Evolutionary conservation across 805 yeast genomes (phyloP).

Genomic region (Starmerella tilneyi): DNA sequence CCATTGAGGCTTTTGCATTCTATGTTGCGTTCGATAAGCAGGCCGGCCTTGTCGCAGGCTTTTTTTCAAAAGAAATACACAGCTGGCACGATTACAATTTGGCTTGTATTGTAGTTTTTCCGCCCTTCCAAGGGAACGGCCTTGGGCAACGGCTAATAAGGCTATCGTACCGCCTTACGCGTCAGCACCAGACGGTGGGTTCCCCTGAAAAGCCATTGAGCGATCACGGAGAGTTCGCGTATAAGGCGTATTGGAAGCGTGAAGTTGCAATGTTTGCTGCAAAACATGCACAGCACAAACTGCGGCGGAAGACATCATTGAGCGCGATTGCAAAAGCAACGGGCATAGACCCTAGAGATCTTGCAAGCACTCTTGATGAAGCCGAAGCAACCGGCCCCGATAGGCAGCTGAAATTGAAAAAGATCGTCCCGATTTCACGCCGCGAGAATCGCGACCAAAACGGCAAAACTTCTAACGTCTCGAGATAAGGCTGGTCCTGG

Average conservation of each 20-base stretch:
- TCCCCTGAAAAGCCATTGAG: conserved; percentile 92
- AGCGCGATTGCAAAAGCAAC: conserved; percentile 27
- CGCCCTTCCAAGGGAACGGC: conserved; percentile 75
- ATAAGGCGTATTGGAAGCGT: conserved; percentile 65
- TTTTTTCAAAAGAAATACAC: conserved; percentile 71
- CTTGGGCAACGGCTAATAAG: conserved; percentile 74
- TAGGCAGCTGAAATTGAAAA: background rate
- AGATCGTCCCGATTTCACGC: background rate
- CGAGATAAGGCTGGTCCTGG: background rate
- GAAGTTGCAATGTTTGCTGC: conserved; percentile 31
- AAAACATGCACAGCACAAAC: background rate
- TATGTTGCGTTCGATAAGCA: conserved; percentile 40
- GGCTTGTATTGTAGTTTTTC: conserved; percentile 84
- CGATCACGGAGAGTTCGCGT: conserved; percentile 65
- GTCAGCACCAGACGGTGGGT: conserved; percentile 51
- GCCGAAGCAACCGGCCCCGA: conserved; percentile 27
- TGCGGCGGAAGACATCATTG: conserved; percentile 21
- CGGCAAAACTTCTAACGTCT: too few relatives aligned
- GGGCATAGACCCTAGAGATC: conserved; percentile 32
- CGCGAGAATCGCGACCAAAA: background rate
- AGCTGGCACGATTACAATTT: conserved; percentile 72
- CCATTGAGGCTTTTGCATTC: conserved; percentile 69
- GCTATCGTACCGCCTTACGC: conserved; percentile 68
- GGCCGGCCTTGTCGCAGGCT: conserved; percentile 58
- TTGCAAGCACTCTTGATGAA: conserved; percentile 27